phyloP scores from a whole-genome alignment of 345 rosid species.

The Salix koriyanagi region DNA sequence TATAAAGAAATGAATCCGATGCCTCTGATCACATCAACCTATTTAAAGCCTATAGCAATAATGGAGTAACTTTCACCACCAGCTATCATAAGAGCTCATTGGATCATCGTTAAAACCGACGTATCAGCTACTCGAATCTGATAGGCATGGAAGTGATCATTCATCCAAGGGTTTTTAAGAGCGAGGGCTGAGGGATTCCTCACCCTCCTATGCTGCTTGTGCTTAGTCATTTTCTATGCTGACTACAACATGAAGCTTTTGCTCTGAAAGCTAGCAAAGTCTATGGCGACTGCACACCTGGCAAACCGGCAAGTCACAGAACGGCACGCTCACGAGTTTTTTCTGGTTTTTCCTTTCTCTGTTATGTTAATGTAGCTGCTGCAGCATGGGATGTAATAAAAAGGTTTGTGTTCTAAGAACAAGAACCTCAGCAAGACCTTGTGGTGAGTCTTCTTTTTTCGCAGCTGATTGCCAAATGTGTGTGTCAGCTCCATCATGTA shows the following conservation, averaged over 20 bases:
- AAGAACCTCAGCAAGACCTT: not conserved
- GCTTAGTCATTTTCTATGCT: constrained; percentile 24
- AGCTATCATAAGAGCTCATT: constrained; percentile 30
- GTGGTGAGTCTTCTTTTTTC: not conserved
- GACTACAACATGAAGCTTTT: not conserved
- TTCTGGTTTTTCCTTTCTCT: constrained; percentile 23
- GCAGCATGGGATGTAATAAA: constrained; percentile 15
- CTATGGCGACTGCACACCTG: constrained; percentile 29
- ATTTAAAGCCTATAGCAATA: constrained; percentile 34
- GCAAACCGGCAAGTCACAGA: constrained; percentile 78
- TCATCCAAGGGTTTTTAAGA: constrained; percentile 35
- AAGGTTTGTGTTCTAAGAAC: constrained; percentile 4
- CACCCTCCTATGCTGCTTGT: constrained; percentile 29
- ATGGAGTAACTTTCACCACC: constrained; percentile 29
- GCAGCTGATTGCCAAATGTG: not conserved
- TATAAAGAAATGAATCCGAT: not conserved
- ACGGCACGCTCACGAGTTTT: constrained; percentile 41
- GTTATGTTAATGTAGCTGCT: not conserved
- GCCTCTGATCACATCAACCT: constrained; percentile 23
- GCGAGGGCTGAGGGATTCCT: constrained; percentile 19
- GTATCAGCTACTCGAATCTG: constrained; percentile 35
- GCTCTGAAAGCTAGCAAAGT: not conserved
- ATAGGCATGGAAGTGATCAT: constrained; percentile 27
- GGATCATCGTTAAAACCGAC: constrained; percentile 3
- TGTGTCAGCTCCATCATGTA: not conserved